A percentile compares a stretch with the other conserved stretches of the same genome.
Conservation (phyloP, 495 filamentous ascomycete species). For the Lophium mytilinum region DNA sequence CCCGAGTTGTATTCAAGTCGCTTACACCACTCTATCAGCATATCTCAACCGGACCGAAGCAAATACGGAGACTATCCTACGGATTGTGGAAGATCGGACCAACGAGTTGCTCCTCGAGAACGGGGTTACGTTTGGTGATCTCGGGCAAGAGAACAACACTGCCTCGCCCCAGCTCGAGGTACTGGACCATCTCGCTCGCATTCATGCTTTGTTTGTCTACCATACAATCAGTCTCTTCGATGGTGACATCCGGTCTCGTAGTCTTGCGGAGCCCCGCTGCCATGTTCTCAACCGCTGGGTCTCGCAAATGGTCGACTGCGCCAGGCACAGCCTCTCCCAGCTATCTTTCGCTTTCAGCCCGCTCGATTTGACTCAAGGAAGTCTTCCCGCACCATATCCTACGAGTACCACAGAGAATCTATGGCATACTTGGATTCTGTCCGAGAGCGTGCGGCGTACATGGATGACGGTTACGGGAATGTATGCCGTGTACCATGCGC, state of each 20-base stretch:
- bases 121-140: too few species aligned
- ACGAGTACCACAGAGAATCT: not conserved
- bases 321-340: not conserved
- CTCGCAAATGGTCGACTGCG: not conserved
- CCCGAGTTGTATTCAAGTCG: not conserved
- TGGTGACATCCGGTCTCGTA: constrained; percentile 2
- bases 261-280: not conserved
- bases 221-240: not conserved
- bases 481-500: not conserved
- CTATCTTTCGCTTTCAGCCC: not conserved
- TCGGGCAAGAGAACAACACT: too few species aligned
- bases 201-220: constrained; percentile 1
- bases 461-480: not conserved
- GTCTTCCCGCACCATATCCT: not conserved
- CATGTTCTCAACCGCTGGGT: not conserved
- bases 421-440: not conserved
- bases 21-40: not conserved
- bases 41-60: not conserved
- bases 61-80: not conserved
- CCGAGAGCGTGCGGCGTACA: constrained; percentile 1
- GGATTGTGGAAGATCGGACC: constrained; percentile 1
- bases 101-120: not conserved
- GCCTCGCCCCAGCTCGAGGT: not conserved
- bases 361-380: not conserved
- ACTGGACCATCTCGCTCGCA: not conserved